Conservation (phyloP, 2,329 filamentous ascomycete genomes). For the Colletotrichum graminicola region DNA sequence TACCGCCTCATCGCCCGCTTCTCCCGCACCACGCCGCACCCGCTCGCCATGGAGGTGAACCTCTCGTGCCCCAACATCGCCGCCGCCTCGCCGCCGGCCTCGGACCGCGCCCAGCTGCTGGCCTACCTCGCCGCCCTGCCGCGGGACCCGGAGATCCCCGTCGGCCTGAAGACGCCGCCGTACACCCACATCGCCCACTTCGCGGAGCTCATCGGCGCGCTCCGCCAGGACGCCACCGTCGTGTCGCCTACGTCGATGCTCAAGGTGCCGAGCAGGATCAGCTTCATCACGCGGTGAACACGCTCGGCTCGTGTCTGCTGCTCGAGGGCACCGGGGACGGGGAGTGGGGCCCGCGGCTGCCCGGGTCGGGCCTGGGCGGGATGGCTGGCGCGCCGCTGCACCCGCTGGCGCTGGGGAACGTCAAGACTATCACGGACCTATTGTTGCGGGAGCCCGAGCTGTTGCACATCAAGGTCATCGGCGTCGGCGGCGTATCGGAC, state of each 20-base stretch:
- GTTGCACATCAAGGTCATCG: conserved; percentile 72
- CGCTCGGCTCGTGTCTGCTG: conserved; percentile 75
- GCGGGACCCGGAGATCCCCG: conserved; percentile 51
- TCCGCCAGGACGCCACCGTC: conserved; percentile 50
- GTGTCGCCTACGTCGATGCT: conserved; percentile 29
- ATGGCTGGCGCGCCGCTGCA: conserved; percentile 80
- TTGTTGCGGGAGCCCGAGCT: conserved; percentile 65
- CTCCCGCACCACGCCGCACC: conserved; percentile 54
- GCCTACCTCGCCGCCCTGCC: conserved; percentile 67
- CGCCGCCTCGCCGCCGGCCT: conserved; percentile 77
- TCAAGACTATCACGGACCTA: conserved; percentile 72
- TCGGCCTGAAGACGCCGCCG: conserved; percentile 80
- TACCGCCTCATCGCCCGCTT: conserved; percentile 63
- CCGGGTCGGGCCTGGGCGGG: conserved; percentile 73
- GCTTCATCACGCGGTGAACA: conserved; percentile 82
- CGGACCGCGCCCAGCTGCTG: conserved; percentile 63
- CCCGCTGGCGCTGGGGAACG: conserved; percentile 80
- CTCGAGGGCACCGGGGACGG: conserved; percentile 51
- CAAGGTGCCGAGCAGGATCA: conserved; percentile 52
- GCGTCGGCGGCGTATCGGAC: conserved; percentile 79
- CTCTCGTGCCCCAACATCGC: conserved; percentile 83
- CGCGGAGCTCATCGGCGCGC: conserved; percentile 63
- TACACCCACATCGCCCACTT: conserved; percentile 80
- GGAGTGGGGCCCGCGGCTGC: conserved; percentile 54
- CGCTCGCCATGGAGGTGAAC: conserved; percentile 80